Percentiles rank a stretch among this genome's conserved stretches.
phyloP scores from a whole-genome alignment of 257 asterid species.

The Prunella vulgaris region DNA sequence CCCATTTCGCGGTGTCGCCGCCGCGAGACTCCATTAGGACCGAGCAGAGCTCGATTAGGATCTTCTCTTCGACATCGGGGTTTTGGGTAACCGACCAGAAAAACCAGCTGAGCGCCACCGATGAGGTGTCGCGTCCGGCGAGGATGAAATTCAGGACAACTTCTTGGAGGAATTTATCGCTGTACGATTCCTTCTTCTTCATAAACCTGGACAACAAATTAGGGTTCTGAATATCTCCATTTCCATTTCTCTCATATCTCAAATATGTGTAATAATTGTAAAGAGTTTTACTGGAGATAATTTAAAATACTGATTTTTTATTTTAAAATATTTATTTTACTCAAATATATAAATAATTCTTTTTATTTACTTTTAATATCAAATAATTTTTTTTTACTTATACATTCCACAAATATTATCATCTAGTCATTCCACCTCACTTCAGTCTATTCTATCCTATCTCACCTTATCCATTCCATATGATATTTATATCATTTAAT shows the following conservation, averaged over 20 bases:
- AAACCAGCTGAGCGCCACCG: slow-evolving; percentile 58
- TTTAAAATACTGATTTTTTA: no score
- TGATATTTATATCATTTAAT: no score
- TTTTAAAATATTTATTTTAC: no score
- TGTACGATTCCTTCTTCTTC: slow-evolving; percentile 43
- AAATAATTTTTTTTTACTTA: no score
- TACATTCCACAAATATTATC: no score
- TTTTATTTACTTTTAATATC: no score
- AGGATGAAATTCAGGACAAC: slow-evolving; percentile 46
- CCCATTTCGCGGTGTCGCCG: slow-evolving; percentile 31
- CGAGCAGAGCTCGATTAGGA: slow-evolving; percentile 34
- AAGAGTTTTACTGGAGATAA: no score
- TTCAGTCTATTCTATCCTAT: no score
- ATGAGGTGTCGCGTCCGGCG: slow-evolving; percentile 53
- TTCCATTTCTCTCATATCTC: background rate
- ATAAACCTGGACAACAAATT: slow-evolving; percentile 33
- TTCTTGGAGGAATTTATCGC: slow-evolving; percentile 39
- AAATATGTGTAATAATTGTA: no score
- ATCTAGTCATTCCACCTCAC: no score
- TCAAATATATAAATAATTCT: no score
- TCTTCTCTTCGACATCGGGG: slow-evolving; percentile 42
- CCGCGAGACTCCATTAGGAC: slow-evolving; percentile 37
- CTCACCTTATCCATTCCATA: no score
- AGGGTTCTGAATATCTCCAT: background rate
- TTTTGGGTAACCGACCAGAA: slow-evolving; percentile 39